Evolutionary conservation across 1,139 yeast genomes (phyloP), one percentile per base, ranked within the genome.

Genomic region (Sugiyamaella pinicola): DNA sequence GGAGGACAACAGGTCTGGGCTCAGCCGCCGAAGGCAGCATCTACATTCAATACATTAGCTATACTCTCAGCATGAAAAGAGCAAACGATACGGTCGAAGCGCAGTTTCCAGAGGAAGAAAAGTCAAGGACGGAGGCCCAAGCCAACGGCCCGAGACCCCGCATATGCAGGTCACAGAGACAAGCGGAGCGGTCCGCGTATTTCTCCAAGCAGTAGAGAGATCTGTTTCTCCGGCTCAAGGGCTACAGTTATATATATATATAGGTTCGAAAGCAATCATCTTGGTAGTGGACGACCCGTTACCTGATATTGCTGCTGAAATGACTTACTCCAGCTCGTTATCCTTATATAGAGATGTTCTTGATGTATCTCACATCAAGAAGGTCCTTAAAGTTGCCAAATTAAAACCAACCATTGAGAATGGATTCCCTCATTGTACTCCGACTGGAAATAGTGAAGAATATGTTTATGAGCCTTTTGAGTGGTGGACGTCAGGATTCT

Each of bases 401-500:
- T n/a, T 37, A 13, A 33, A 47, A 15, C 41, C 43, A 13, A 26
- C 49, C 8, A 24, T 44, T 6, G 35, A 15, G 6, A 41, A 33
- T 22, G 49, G 45, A n/a, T 43, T 54, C 18, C 58, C 58, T 24
- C 58, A 55, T 46, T 38, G 57, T 29, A 55, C 58, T 12, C 34
- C 42, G 9, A 34, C 40, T n/a, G 53, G 51, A 8, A 49, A 54
- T 18, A 42, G 48, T 9, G 39, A 28, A 2, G 52, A 56, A 39
- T 66, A 65, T 49, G 44, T 51, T 6, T 62, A 49, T 49, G 56
- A 61, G 22, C 61, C 57, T n/a, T 55, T 58, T 22, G 61, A 62
- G n/a, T 62, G 64, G 57, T 66, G 70, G 70, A 67, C 70, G 1
- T 51, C 65, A 9, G 70, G 70, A 8, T 67, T 65, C 55, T 67